These are phyloP conservation scores for Rhizophagus sp. DNA, from an alignment of 192 early-diverging fungal species.

Conservation along the genomic window DNA sequence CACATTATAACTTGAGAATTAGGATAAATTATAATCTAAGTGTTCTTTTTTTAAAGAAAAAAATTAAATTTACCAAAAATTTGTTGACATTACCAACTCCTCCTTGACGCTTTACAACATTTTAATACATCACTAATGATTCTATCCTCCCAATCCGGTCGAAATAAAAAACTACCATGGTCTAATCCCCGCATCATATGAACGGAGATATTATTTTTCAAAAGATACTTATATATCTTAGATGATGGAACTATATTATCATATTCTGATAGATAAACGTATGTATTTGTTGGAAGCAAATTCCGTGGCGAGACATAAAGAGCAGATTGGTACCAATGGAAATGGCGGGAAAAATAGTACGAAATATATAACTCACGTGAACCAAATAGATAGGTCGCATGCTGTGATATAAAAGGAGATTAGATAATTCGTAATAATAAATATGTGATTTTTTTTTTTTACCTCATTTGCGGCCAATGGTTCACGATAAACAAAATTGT, in stretches of 20 bases:
- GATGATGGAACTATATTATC: conserved; percentile 46
- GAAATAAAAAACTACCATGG: conserved; percentile 48
- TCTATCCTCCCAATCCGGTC: conserved; percentile 32
- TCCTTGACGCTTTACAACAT: conserved; percentile 15
- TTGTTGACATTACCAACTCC: background rate
- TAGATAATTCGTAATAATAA: background rate
- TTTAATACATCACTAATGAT: conserved; percentile 31
- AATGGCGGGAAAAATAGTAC: conserved; percentile 54
- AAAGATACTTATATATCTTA: conserved; percentile 42
- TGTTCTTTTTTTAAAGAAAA: no score
- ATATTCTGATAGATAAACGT: conserved; percentile 48
- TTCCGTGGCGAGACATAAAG: conserved; percentile 38
- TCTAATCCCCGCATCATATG: conserved; percentile 46
- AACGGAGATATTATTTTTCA: conserved; percentile 32
- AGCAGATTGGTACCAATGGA: conserved; percentile 50
- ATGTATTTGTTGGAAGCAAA: conserved; percentile 31
- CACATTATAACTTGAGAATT: no score
- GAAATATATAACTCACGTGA: conserved; percentile 65
- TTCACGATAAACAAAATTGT: conserved; percentile 56
- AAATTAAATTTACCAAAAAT: no score
- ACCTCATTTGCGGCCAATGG: conserved; percentile 41
- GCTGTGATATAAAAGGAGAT: conserved; percentile 29
- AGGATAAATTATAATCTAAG: no score
- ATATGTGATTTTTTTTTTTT: conserved; percentile 20
- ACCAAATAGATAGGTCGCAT: conserved; percentile 59